These are phyloP conservation scores for Penicillium samsonianum DNA, from an alignment of 495 filamentous ascomycete species.

Conservation along the genomic window DNA sequence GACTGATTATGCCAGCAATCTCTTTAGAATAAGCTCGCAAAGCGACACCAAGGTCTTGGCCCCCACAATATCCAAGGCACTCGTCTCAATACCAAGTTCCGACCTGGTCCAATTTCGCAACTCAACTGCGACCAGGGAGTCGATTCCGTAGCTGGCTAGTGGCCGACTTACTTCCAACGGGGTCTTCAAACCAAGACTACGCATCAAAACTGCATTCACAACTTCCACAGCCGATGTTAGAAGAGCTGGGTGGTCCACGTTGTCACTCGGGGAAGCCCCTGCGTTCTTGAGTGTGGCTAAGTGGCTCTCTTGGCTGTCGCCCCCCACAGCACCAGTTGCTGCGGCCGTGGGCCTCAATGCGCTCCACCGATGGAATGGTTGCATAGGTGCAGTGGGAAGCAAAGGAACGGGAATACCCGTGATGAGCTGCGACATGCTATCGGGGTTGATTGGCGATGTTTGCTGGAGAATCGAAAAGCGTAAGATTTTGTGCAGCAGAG, in stretches of 20 bases:
- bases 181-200: slow-evolving; percentile 22
- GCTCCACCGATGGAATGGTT: slow-evolving; percentile 21
- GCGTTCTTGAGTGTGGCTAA: too few relatives aligned
- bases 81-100: not conserved
- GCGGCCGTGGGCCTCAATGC: not conserved
- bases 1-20: not conserved
- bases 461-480: slow-evolving; percentile 36
- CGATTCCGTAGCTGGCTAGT: slow-evolving; percentile 27
- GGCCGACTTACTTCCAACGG: slow-evolving; percentile 25
- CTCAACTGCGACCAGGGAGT: slow-evolving; percentile 35
- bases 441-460: slow-evolving; percentile 1
- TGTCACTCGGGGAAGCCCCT: too few relatives aligned
- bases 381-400: too few relatives aligned
- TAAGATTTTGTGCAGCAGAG: slow-evolving; percentile 33
- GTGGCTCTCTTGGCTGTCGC: not conserved
- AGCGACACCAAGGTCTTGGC: not conserved
- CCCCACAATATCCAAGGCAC: not conserved
- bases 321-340: not conserved
- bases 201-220: slow-evolving; percentile 16
- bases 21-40: not conserved
- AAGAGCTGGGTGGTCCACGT: not conserved
- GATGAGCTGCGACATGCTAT: too few relatives aligned
- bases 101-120: slow-evolving; percentile 25
- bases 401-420: too few relatives aligned
- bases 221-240: slow-evolving; percentile 11